Evolutionary conservation across 768 basidiomycete genomes (phyloP).

Genomic region (Pholiota microspora): DNA sequence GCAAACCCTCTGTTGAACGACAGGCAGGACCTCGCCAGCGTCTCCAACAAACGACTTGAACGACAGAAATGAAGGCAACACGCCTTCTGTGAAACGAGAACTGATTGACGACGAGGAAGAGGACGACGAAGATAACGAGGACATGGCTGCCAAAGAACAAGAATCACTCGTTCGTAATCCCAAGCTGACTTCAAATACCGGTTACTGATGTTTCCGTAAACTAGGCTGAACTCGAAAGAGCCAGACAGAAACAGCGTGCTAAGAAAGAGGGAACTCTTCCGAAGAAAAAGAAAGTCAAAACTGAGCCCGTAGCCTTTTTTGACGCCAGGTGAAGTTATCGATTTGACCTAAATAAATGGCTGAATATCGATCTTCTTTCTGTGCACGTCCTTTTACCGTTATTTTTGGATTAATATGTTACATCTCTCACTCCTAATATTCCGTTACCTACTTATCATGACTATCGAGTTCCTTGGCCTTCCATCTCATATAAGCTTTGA

Average conservation of each 20-base stretch:
- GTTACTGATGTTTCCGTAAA: neutral
- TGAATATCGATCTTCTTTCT: too few relatives aligned
- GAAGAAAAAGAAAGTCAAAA: neutral
- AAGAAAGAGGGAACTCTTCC: neutral
- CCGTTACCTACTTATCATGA: too few relatives aligned
- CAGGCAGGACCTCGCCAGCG: neutral
- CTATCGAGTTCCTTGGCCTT: too few relatives aligned
- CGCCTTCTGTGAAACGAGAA: neutral
- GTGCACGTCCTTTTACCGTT: too few relatives aligned
- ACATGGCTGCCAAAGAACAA: neutral
- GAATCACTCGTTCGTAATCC: neutral
- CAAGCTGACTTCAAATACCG: neutral
- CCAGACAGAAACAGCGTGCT: conserved; percentile 6
- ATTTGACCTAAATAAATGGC: neutral
- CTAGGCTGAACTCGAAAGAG: neutral
- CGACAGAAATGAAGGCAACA: neutral
- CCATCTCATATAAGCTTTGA: too few relatives aligned
- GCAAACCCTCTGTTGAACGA: neutral
- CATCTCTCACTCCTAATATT: too few relatives aligned
- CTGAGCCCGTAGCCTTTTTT: neutral
- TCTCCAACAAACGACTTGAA: neutral
- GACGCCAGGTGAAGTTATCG: neutral
- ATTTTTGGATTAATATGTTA: too few relatives aligned
- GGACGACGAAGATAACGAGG: neutral
- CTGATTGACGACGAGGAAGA: neutral